Base-by-base conservation (phyloP, 176 grass and related monocot species). In the Saccharum spontaneum region DNA sequence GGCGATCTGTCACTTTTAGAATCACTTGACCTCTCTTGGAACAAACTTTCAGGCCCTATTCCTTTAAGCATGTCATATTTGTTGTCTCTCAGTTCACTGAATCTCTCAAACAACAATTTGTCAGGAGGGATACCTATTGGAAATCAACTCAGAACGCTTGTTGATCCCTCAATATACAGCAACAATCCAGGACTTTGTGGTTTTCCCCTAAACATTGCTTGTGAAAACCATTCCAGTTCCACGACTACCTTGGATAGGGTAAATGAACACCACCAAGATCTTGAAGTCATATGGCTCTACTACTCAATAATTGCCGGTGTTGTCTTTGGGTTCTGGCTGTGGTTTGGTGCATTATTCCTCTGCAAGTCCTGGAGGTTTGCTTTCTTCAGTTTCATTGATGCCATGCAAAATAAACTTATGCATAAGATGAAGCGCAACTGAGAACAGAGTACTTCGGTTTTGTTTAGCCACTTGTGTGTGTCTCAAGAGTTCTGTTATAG, bases 41-140 rank as follows among this genome's bases (percentile, higher is more conserved):
- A 87, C 36, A 26, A 82, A 23, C 79, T 87, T 40, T 23, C 4
- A 3, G 83, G 73, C 3, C 75, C 36, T 70, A 85, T 85, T 85
- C 83, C 83, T 43, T 30, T 28, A 4, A 85, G 83, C 16, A 43
- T 69, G 1, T 69, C 63, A 69, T 0, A 34, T 0, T 33, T 78
- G 14, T 15, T 1, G 11, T 69, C 0, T 49, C 74, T 85, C 10
- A 17, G 0, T 30, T 69, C 17, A 3, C n/a, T 85, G 0, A 85
- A 78, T 70, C 16, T 85, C 7, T 78, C 59, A 4, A 54, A 44
- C 60, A 87, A 81, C 17, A 49, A 80, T 44, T 50, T 81, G 15
- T 44, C 34, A 24, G 78, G 85, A 54, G 59, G 44, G 17, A 87
- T 75, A 67, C 85, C 69, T 75, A 44, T 1, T n/a, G 60, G 85